Percentiles rank a stretch among this genome's conserved stretches.
Evolutionary conservation across 2,329 filamentous ascomycete species (phyloP).

Genomic region (Verticillium dahliae): DNA sequence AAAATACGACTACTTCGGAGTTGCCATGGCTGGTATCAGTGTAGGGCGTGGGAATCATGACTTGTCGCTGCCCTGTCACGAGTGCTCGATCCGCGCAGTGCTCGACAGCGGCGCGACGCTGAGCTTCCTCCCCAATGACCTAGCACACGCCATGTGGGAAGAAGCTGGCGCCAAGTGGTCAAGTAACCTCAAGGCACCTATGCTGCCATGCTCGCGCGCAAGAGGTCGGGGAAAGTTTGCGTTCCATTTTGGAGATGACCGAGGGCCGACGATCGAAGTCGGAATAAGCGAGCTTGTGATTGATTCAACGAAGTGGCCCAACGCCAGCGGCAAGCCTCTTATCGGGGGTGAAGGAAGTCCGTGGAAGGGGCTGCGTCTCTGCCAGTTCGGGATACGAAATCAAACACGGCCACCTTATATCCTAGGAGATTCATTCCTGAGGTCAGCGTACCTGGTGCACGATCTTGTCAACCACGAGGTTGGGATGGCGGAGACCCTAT

Average conservation of each 20-base stretch:
- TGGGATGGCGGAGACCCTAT: conserved; percentile 46
- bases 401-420: conserved; percentile 34
- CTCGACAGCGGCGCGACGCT: conserved; percentile 72
- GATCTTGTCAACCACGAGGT: conserved; percentile 53
- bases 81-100: conserved; percentile 45
- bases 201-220: conserved; percentile 44
- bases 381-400: conserved; percentile 52
- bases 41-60: neutral
- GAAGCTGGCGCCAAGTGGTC: conserved; percentile 48
- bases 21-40: conserved; percentile 30
- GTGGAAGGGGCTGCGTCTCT: conserved; percentile 38
- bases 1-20: conserved; percentile 37
- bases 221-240: conserved; percentile 40
- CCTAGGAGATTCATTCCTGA: conserved; percentile 52
- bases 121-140: conserved; percentile 58
- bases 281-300: conserved; percentile 51
- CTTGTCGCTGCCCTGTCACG: neutral
- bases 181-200: conserved; percentile 25
- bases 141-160: conserved; percentile 46
- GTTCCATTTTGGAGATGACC: conserved; percentile 45
- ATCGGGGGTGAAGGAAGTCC: conserved; percentile 19
- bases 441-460: conserved; percentile 55
- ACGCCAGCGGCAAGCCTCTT: neutral
- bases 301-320: conserved; percentile 25
- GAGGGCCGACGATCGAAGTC: conserved; percentile 43